A percentile compares a stretch with the other conserved stretches of the same genome.
Evolutionary conservation across 352 stramenopile species (phyloP).

Genomic region (Phytopythium litorale): DNA sequence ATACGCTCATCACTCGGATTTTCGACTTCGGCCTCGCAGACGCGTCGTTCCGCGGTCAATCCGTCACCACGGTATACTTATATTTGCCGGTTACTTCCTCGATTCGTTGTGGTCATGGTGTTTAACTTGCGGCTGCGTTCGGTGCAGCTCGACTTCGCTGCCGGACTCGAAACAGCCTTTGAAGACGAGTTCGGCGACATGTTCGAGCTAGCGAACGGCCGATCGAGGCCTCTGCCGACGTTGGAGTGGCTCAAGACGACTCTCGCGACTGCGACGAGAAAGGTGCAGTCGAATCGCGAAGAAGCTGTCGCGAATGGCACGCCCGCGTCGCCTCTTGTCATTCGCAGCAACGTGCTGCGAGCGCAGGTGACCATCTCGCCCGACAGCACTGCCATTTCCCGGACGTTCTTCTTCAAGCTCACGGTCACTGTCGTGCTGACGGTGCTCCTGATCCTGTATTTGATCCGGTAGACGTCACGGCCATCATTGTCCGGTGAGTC

Average conservation of each 20-base stretch:
- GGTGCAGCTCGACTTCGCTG: slow-evolving; percentile 38
- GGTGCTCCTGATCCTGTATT: slow-evolving; percentile 44
- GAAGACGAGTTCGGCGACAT: slow-evolving; percentile 70
- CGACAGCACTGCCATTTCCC: slow-evolving; percentile 39
- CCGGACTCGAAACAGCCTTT: slow-evolving; percentile 47
- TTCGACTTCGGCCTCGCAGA: slow-evolving; percentile 60
- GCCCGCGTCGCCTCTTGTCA: slow-evolving; percentile 16
- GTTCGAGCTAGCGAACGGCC: slow-evolving; percentile 58
- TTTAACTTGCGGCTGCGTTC: not conserved
- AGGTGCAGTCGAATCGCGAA: slow-evolving; percentile 10
- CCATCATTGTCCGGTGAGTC: not conserved
- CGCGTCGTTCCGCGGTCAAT: slow-evolving; percentile 22
- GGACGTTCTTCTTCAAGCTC: slow-evolving; percentile 67
- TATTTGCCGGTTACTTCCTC: not conserved
- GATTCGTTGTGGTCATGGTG: not conserved
- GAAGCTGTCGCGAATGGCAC: not conserved
- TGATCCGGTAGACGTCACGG: slow-evolving; percentile 17
- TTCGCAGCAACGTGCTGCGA: slow-evolving; percentile 46
- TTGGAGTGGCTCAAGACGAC: slow-evolving; percentile 50
- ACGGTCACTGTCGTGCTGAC: slow-evolving; percentile 63
- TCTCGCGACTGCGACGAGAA: slow-evolving; percentile 21
- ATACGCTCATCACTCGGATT: slow-evolving; percentile 31
- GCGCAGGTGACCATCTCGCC: slow-evolving; percentile 40
- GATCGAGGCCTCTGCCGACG: slow-evolving; percentile 34
- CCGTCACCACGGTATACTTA: slow-evolving; percentile 38